Evolutionary conservation across 352 stramenopile genomes (phyloP).

Genomic region (Globisporangium acanthophoron): DNA sequence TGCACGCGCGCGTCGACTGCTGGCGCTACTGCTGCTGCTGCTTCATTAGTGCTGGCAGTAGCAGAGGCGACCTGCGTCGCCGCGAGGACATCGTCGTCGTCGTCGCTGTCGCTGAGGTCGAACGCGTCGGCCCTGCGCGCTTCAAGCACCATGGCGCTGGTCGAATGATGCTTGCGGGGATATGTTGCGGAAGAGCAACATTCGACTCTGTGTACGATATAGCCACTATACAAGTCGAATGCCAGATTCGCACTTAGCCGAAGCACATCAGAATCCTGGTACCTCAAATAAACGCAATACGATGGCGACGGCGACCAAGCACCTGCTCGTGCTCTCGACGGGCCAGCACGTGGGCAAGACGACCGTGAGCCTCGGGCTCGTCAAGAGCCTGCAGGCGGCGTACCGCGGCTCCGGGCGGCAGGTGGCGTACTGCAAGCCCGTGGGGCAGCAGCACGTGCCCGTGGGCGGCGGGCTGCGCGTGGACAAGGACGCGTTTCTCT

Average conservation of each 20-base stretch:
- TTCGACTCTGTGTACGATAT: neutral
- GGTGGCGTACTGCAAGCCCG: conserved; percentile 94
- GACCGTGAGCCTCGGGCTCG: conserved; percentile 92
- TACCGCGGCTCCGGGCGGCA: conserved; percentile 65
- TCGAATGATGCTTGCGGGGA: neutral
- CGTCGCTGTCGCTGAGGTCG: conserved; percentile 3
- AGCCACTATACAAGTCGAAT: neutral
- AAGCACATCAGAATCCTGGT: neutral
- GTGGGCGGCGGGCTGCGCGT: conserved; percentile 83
- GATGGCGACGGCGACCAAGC: conserved; percentile 42
- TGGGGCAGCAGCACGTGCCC: conserved; percentile 92
- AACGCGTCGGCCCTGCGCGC: neutral
- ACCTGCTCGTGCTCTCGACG: conserved; percentile 86
- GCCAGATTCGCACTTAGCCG: neutral
- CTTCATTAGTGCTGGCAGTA: neutral
- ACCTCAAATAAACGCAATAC: too few relatives aligned
- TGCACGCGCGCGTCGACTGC: conserved; percentile 16
- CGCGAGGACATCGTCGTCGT: conserved; percentile 16
- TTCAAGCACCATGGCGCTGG: conserved; percentile 6
- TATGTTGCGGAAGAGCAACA: neutral
- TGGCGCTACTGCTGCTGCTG: neutral
- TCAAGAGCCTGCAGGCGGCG: conserved; percentile 91
- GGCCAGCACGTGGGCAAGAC: conserved; percentile 98
- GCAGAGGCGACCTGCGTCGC: conserved; percentile 22
- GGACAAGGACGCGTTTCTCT: conserved; percentile 92